Conservation (phyloP, 495 filamentous ascomycete species). For the Penicillium simplicissimum region DNA sequence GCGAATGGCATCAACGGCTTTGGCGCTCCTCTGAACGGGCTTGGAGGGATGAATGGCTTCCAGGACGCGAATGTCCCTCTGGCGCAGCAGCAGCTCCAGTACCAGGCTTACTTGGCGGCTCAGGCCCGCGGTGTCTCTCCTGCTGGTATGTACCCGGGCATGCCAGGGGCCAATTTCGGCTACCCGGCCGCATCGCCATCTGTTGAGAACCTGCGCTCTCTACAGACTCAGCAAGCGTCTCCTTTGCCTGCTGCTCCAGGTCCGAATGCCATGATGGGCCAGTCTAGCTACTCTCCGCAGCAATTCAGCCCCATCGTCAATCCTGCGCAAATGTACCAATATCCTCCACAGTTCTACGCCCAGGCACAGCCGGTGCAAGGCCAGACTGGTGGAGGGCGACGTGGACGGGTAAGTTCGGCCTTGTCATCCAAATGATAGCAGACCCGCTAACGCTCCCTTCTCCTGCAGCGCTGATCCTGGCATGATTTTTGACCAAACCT, state of each 20-base stretch:
- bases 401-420: conserved; percentile 45
- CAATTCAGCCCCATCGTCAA: conserved; percentile 51
- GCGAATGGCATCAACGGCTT: conserved; percentile 41
- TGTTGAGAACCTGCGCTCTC: conserved; percentile 44
- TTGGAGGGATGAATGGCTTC: conserved; percentile 29
- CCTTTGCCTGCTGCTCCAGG: conserved; percentile 38
- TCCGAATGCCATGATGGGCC: conserved; percentile 44
- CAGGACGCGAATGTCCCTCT: conserved; percentile 45
- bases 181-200: conserved; percentile 43
- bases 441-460: background rate
- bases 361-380: conserved; percentile 48
- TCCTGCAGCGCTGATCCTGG: conserved; percentile 35
- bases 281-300: conserved; percentile 45
- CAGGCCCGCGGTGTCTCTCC: conserved; percentile 48
- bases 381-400: conserved; percentile 49
- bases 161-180: conserved; percentile 40
- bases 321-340: conserved; percentile 54
- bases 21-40: conserved; percentile 30
- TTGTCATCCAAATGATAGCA: background rate
- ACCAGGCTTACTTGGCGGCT: conserved; percentile 45
- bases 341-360: conserved; percentile 51
- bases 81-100: conserved; percentile 49
- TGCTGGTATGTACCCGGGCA: conserved; percentile 43
- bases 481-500: conserved; percentile 35
- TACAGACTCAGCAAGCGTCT: conserved; percentile 40